phyloP scores from a whole-genome alignment of 148 eudicot species.

The Cornus kousa region DNA sequence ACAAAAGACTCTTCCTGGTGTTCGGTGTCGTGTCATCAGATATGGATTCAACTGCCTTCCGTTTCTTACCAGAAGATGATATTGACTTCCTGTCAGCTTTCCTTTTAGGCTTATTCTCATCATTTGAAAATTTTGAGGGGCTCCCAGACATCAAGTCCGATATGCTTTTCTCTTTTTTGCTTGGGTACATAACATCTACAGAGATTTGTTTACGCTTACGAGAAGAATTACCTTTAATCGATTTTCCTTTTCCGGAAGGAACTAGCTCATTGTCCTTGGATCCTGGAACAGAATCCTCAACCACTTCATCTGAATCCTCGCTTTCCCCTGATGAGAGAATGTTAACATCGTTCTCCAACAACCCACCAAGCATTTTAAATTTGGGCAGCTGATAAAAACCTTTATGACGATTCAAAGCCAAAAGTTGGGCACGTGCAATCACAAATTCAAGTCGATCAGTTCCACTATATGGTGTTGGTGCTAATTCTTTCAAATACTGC shows the following conservation, averaged over 20 bases:
- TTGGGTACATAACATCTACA: slow-evolving; percentile 17
- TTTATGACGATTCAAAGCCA: slow-evolving; percentile 69
- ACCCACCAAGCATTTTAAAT: slow-evolving; percentile 29
- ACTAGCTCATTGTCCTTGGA: slow-evolving; percentile 1
- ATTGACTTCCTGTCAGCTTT: slow-evolving; percentile 15
- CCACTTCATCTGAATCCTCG: slow-evolving; percentile 16
- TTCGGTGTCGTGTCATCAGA: slow-evolving; percentile 21
- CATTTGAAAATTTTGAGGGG: slow-evolving; percentile 17
- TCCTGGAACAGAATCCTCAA: slow-evolving; percentile 19
- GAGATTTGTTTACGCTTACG: slow-evolving; percentile 36
- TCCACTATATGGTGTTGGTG: slow-evolving; percentile 35
- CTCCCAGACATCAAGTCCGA: slow-evolving; percentile 29
- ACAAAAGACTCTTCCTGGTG: slow-evolving; percentile 16
- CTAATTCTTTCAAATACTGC: slow-evolving; percentile 38
- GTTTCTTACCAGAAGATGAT: slow-evolving; percentile 25
- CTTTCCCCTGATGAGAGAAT: slow-evolving; percentile 9
- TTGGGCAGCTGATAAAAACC: slow-evolving; percentile 48
- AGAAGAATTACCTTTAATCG: slow-evolving; percentile 20
- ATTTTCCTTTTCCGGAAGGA: slow-evolving; percentile 23
- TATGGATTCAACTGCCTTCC: slow-evolving; percentile 20
- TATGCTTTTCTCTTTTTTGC: slow-evolving; percentile 33
- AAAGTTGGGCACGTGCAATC: slow-evolving; percentile 43
- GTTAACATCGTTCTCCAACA: slow-evolving; percentile 35
- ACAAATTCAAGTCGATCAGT: slow-evolving; percentile 43
- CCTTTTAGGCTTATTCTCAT: slow-evolving; percentile 15